Percentiles rank a stretch among this genome's conserved stretches.
phyloP scores from a whole-genome alignment of 2,329 filamentous ascomycete genomes.

The Penicillium rolfsii region DNA sequence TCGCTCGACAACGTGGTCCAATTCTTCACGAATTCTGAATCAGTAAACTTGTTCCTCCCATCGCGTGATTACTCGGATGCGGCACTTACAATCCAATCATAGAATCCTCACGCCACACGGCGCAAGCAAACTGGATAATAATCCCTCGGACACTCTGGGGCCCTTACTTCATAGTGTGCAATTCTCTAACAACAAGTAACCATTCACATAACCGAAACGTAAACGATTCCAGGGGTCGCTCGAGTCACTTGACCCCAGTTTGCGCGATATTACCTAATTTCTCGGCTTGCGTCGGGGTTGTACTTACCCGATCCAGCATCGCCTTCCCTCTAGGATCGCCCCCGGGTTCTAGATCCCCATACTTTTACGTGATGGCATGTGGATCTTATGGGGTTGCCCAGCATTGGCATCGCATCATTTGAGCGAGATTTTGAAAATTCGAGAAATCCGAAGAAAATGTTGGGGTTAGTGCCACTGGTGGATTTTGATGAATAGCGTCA shows the following conservation, averaged over 20 bases:
- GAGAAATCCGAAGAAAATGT: not conserved
- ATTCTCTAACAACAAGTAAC: not conserved
- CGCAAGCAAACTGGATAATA: constrained; percentile 4
- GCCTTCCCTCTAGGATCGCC: constrained; percentile 2
- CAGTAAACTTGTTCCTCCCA: not conserved
- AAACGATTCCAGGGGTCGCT: constrained; percentile 8
- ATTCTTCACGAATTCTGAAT: not conserved
- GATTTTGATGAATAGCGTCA: constrained; percentile 18
- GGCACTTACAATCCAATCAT: not conserved
- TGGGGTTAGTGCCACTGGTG: not conserved
- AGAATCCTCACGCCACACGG: not conserved
- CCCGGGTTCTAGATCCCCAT: constrained; percentile 17
- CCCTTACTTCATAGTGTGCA: constrained; percentile 2
- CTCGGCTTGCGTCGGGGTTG: constrained; percentile 10
- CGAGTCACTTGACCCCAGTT: constrained; percentile 3
- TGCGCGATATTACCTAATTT: constrained; percentile 13
- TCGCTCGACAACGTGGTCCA: not conserved
- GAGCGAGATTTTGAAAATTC: not conserved
- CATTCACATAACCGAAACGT: constrained; percentile 6
- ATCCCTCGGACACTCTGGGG: constrained; percentile 4
- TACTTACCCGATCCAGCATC: constrained; percentile 7
- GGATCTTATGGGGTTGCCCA: constrained; percentile 6
- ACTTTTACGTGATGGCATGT: constrained; percentile 20
- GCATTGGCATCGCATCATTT: constrained; percentile 5
- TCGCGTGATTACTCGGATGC: constrained; percentile 4